Base-by-base conservation (phyloP, 2,329 filamentous ascomycete genomes). In the Fusarium equiseti region DNA sequence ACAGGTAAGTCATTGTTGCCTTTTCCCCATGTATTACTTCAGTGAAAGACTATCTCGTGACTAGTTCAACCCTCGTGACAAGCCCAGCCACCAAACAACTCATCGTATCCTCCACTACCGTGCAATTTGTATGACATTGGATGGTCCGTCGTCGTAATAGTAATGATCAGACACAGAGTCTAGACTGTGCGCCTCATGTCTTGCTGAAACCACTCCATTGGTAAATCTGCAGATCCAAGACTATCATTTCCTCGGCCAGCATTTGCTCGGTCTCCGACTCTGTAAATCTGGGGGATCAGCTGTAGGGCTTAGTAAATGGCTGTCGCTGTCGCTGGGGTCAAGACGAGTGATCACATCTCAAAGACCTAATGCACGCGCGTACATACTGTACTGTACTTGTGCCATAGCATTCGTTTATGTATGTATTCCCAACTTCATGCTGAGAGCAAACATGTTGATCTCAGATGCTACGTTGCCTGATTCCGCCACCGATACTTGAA, bases 151-250 rank as follows among this genome's bases (percentile, higher is more conserved):
- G 29, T 29, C n/a, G 22, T 49, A 27, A 45, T 18, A 26, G 29
- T 18, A 44, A 42, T 26, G 24, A 27, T 38, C 35, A 38, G 24
- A 43, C 35, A 29, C n/a, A 26, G n/a, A 48, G 29, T 40, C 45
- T 42, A 50, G 46, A 46, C 42, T 50, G 40, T 38, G 49, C 46
- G 32, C 53, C 51, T 54, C 54, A 27, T 69, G 42, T 35, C 27
- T 52, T 61, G 50, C 44, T 70, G 55, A 70, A 70, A 66, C 61
- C 56, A 50, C 54, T 45, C 57, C 20, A 52, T 57, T 57, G 50
- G 63, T 43, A 46, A 35, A 57, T n/a, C 10, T 48, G 56, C 32
- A 51, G 26, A 35, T 38, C 22, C 26, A 24, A 24, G 44, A 35
- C 40, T 12, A 48, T 51, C 58, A 49, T 57, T 20, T 55, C 8